phyloP scores from a whole-genome alignment of 306 rosid species.

The Lathyrus oleraceus region DNA sequence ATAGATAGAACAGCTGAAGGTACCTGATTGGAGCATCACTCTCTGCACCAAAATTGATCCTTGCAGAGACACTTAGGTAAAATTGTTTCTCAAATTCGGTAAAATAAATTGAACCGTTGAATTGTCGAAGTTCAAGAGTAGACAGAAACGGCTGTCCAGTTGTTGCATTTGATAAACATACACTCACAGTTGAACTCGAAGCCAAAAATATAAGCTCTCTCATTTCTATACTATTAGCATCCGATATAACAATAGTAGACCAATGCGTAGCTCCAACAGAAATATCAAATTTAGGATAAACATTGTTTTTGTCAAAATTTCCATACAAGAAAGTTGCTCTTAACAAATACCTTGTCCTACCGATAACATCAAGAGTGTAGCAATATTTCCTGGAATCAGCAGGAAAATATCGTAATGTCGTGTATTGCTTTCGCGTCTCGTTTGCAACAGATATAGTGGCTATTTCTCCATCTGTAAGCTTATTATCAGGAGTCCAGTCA shows the following conservation, averaged over 20 bases:
- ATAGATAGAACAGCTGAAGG: slow-evolving; percentile 12
- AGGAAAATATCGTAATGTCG: slow-evolving; percentile 71
- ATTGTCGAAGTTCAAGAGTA: slow-evolving; percentile 92
- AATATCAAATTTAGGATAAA: slow-evolving; percentile 88
- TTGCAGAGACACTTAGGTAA: slow-evolving; percentile 93
- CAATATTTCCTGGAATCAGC: slow-evolving; percentile 90
- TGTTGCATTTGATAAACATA: slow-evolving; percentile 94
- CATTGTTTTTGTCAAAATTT: slow-evolving; percentile 79
- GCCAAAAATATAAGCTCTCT: slow-evolving; percentile 90
- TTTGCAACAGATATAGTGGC: slow-evolving; percentile 57
- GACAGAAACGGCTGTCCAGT: slow-evolving; percentile 95
- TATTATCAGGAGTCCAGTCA: slow-evolving; percentile 67
- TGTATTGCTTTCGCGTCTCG: slow-evolving; percentile 72
- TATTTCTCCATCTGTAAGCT: slow-evolving; percentile 54
- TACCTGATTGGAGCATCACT: slow-evolving; percentile 78
- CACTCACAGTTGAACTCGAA: slow-evolving; percentile 63
- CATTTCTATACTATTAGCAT: slow-evolving; percentile 61
- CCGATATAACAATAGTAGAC: slow-evolving; percentile 89
- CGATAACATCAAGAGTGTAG: slow-evolving; percentile 69
- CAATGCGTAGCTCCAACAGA: slow-evolving; percentile 94
- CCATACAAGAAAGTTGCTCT: slow-evolving; percentile 92
- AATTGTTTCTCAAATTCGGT: slow-evolving; percentile 64
- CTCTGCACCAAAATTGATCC: slow-evolving; percentile 97
- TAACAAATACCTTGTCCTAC: slow-evolving; percentile 83
- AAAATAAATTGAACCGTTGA: slow-evolving; percentile 82